Base-by-base conservation (phyloP, 2,329 filamentous ascomycete genomes). In the Rhynchosporium graminicola region DNA sequence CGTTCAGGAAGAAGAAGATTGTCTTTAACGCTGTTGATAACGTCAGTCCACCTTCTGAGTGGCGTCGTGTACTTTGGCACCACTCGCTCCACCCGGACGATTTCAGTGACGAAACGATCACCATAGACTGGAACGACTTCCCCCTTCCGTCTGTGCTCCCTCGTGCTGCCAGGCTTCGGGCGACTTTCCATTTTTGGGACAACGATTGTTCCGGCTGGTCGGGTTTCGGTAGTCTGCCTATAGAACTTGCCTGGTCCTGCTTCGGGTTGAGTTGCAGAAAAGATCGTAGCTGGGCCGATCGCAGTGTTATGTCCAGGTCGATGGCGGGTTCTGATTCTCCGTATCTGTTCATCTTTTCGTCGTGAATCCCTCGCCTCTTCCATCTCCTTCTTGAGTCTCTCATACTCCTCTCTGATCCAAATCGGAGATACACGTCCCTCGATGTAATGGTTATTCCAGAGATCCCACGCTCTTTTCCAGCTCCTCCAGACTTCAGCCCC, bases 391-490 rank as follows among this genome's bases (percentile, higher is more conserved):
- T 63, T 60, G 42, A 63, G 55, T 12, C 59, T 59, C 36, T 63
- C 63, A 46, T 63, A 67, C 33, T 70, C 66, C 1, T 51, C 42
- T 33, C 59, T 59, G 12, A 73, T 58, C 68, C 68, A 72, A 6
- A 61, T 50, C 5, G 59, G 48, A 43, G 69, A 64, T 9, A 66
- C 65, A 1, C 72, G 63, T 26, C 72, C 70, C 45, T 71, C 67
- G 28, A 73, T 70, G 29, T 69, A 72, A 51, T 69, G 48, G 54
- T 70, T 69, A 47, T 74, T 72, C 69, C 70, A 73, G 1, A 74
- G n/a, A 67, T 72, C 71, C 65, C 66, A 74, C 1, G 72, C 72
- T 10, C 70, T 65, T 50, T 72, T 74, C 72, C 71, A 74, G 29
- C 59, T 65, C 38, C 57, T 46, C 70, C 71, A 74, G 6, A 72